phyloP scores from a whole-genome alignment of 805 yeast genomes.

The Ogataea corticis region DNA sequence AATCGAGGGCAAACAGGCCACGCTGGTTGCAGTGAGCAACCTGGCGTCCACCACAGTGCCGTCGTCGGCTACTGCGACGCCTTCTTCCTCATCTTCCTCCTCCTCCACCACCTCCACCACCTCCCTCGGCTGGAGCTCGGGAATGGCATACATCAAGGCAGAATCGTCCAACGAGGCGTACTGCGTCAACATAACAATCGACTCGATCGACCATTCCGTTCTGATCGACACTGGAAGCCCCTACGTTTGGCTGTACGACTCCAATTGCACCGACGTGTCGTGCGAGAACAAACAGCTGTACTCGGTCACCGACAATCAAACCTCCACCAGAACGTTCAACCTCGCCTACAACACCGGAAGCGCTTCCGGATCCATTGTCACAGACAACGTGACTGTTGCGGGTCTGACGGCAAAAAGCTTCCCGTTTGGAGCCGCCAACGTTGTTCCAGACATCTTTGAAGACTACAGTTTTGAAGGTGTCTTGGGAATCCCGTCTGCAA shows the following conservation, averaged over 20 bases:
- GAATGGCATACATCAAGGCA: slow-evolving; percentile 30
- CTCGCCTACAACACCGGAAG: slow-evolving; percentile 55
- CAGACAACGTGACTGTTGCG: slow-evolving; percentile 40
- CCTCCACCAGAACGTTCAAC: slow-evolving; percentile 37
- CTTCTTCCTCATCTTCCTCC: background rate
- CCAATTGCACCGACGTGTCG: slow-evolving; percentile 45
- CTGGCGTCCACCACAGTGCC: background rate
- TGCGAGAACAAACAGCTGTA: slow-evolving; percentile 40
- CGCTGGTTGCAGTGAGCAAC: slow-evolving; percentile 1
- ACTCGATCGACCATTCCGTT: slow-evolving; percentile 46
- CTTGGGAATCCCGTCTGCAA: slow-evolving; percentile 55
- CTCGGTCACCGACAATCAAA: slow-evolving; percentile 23
- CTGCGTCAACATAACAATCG: slow-evolving; percentile 41
- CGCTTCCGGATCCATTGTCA: slow-evolving; percentile 50
- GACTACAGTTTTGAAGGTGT: slow-evolving; percentile 59
- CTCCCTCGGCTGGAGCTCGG: slow-evolving; percentile 15
- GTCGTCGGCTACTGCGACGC: background rate
- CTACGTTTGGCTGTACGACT: slow-evolving; percentile 61
- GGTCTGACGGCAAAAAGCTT: slow-evolving; percentile 40
- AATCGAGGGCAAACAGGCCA: slow-evolving; percentile 8
- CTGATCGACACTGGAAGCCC: slow-evolving; percentile 68
- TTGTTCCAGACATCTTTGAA: slow-evolving; percentile 54
- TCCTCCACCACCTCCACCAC: slow-evolving; percentile 11
- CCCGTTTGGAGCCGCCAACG: slow-evolving; percentile 52
- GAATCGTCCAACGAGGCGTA: slow-evolving; percentile 35